A percentile compares a stretch with the other conserved stretches of the same genome.
These are phyloP conservation scores for Aegilops umbellulata DNA, from an alignment of 176 grass and related monocot genomes.

Conservation along the genomic window DNA sequence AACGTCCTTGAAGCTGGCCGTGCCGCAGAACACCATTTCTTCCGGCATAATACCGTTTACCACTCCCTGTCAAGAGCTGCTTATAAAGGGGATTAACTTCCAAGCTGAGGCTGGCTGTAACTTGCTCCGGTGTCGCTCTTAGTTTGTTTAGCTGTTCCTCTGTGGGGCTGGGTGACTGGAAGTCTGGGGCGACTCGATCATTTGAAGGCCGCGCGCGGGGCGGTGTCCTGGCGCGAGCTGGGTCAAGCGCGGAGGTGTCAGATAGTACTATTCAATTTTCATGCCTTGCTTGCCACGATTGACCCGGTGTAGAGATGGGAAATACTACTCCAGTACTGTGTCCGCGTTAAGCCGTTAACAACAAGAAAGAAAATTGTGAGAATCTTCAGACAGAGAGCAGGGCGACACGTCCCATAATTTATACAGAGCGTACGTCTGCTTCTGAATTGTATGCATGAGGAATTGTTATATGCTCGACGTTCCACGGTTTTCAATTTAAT, in stretches of 20 bases:
- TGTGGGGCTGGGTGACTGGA: background rate
- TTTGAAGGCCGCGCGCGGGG: background rate
- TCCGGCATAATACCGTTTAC: conserved; percentile 13
- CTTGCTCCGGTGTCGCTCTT: background rate
- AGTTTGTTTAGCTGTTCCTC: background rate
- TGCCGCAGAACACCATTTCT: conserved; percentile 57
- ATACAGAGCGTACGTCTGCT: background rate
- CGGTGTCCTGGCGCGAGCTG: background rate
- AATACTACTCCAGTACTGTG: background rate
- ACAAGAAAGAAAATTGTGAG: background rate
- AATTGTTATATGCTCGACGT: background rate
- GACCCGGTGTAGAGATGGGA: conserved; percentile 16
- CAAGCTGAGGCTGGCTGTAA: background rate
- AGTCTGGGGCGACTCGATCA: background rate
- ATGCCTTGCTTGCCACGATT: conserved; percentile 40
- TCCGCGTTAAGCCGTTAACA: background rate
- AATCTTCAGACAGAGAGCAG: background rate
- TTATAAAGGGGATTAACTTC: conserved; percentile 4
- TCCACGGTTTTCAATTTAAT: background rate
- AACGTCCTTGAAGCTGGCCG: conserved; percentile 52
- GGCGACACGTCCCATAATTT: background rate
- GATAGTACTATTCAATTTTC: conserved; percentile 16
- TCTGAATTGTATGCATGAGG: background rate
- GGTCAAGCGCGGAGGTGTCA: conserved; percentile 33
- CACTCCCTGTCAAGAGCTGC: background rate